phyloP scores from a whole-genome alignment of 768 basidiomycete genomes.

The Termitomyces sp. region DNA sequence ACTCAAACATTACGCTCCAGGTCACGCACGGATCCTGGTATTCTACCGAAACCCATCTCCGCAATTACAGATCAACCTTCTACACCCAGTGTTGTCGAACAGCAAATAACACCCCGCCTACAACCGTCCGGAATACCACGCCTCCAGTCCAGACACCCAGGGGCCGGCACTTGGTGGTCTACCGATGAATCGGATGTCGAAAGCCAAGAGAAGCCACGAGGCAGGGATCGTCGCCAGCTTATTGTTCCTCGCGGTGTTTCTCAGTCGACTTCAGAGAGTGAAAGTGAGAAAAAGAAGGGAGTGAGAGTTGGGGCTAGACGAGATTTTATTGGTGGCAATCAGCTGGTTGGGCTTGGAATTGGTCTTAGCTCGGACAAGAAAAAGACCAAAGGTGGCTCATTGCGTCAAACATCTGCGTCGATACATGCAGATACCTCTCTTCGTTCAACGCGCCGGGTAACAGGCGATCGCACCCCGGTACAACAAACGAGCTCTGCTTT shows the following conservation, averaged over 20 bases:
- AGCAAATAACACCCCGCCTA: background rate
- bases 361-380: slow-evolving; percentile 1
- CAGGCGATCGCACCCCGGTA: background rate
- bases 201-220: slow-evolving; percentile 31
- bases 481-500: background rate
- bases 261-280: slow-evolving; percentile 37
- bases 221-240: slow-evolving; percentile 32
- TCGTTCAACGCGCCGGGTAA: background rate
- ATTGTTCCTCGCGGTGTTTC: slow-evolving; percentile 39
- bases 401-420: background rate
- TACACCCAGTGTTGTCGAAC: background rate
- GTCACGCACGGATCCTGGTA: slow-evolving; percentile 32
- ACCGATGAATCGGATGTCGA: slow-evolving; percentile 37
- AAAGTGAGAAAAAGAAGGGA: slow-evolving; percentile 17
- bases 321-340: background rate
- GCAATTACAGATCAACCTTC: background rate
- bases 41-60: background rate
- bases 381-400: background rate
- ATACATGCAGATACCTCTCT: background rate
- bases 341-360: slow-evolving; percentile 9
- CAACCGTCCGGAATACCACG: slow-evolving; percentile 30
- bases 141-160: slow-evolving; percentile 19
- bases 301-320: background rate
- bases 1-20: slow-evolving; percentile 18
- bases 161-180: slow-evolving; percentile 15